phyloP scores from a whole-genome alignment of 1,284 basidiomycete genomes.

The Marasmius oreades region DNA sequence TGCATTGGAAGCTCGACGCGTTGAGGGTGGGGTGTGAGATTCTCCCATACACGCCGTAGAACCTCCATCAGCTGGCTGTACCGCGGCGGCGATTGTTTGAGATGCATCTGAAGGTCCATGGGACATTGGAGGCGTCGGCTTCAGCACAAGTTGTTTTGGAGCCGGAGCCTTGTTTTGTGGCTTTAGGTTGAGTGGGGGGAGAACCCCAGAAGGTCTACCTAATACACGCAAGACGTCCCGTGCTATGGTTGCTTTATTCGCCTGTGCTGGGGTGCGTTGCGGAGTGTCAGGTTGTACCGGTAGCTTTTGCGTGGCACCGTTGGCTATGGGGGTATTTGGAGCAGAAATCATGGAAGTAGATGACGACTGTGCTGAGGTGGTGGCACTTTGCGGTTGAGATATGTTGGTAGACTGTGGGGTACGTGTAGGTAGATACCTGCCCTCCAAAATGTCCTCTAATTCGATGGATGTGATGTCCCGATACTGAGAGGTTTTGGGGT shows the following conservation, averaged over 20 bases:
- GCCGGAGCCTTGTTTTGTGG: not conserved
- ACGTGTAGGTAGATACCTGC: too few relatives aligned
- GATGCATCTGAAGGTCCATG: too few relatives aligned
- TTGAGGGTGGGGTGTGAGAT: not conserved
- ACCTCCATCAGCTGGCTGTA: not conserved
- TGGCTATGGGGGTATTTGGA: too few relatives aligned
- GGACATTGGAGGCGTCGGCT: too few relatives aligned
- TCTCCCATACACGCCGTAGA: not conserved
- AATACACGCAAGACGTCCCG: slow-evolving; percentile 40
- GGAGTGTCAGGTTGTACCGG: not conserved
- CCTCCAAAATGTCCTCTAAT: not conserved
- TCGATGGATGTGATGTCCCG: not conserved
- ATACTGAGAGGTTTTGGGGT: not conserved
- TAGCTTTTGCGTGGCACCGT: too few relatives aligned
- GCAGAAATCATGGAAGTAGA: too few relatives aligned
- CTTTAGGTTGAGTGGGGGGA: slow-evolving; percentile 5
- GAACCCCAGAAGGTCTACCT: slow-evolving; percentile 17
- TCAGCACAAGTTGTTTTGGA: too few relatives aligned
- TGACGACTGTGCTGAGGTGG: too few relatives aligned
- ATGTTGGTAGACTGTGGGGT: not conserved
- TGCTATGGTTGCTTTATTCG: slow-evolving; percentile 36
- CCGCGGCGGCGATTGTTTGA: not conserved
- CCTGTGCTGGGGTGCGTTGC: slow-evolving; percentile 31
- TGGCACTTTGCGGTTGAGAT: not conserved
- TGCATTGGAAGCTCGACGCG: too few relatives aligned